Evolutionary conservation across 331 rosid genomes (phyloP).

Genomic region (Malus hybrid): DNA sequence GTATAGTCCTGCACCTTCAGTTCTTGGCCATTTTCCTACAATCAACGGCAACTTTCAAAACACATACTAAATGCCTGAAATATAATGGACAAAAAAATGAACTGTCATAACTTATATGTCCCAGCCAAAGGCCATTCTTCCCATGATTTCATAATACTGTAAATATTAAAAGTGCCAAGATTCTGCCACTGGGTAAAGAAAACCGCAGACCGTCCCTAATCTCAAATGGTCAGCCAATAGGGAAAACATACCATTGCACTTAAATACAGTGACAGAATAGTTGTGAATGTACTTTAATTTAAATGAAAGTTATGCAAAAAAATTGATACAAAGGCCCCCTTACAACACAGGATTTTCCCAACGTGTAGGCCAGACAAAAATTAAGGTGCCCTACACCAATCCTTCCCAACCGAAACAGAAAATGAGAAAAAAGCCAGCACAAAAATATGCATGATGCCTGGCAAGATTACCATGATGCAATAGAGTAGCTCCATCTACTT

Average conservation of each 20-base stretch:
- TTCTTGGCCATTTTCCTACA: slow-evolving; percentile 17
- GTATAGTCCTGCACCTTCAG: slow-evolving; percentile 3
- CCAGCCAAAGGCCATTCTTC: background rate
- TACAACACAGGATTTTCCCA: background rate
- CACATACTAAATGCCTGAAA: background rate
- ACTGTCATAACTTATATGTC: background rate
- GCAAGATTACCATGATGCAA: too few relatives aligned
- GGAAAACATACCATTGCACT: background rate
- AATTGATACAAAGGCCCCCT: background rate
- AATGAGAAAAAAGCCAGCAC: too few relatives aligned
- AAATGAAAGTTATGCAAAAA: background rate
- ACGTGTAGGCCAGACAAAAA: background rate
- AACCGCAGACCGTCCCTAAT: background rate
- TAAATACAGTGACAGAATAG: background rate
- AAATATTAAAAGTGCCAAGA: background rate
- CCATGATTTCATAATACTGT: background rate
- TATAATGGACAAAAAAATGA: background rate
- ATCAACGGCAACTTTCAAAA: background rate
- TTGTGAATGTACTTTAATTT: background rate
- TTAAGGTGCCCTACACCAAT: background rate
- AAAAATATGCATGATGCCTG: too few relatives aligned
- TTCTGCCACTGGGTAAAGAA: background rate
- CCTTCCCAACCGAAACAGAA: too few relatives aligned
- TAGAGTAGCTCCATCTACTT: background rate
- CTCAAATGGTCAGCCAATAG: background rate